Evolutionary conservation across 768 basidiomycete species (phyloP).

Genomic region (Cantharellus anzutake): DNA sequence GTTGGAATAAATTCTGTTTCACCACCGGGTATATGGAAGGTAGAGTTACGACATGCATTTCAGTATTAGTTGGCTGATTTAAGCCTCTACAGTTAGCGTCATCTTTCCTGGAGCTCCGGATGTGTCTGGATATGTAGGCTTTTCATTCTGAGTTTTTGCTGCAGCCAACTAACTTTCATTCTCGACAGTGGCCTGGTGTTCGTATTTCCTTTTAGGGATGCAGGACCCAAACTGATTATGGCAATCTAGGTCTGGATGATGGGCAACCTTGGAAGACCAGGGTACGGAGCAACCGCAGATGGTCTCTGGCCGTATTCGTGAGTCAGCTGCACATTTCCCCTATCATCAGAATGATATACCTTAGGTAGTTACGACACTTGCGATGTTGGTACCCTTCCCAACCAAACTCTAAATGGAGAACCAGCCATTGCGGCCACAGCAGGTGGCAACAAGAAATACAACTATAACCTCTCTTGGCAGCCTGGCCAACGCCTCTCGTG

Average conservation of each 20-base stretch:
- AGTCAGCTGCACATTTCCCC: slow-evolving; percentile 11
- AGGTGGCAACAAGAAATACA: slow-evolving; percentile 37
- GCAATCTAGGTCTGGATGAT: slow-evolving; percentile 44
- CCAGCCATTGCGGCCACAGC: slow-evolving; percentile 38
- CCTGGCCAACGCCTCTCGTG: slow-evolving; percentile 66
- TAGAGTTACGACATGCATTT: slow-evolving; percentile 3
- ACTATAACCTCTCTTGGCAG: slow-evolving; percentile 43
- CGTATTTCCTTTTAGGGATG: not conserved
- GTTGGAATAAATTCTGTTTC: slow-evolving; percentile 72
- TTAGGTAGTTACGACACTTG: slow-evolving; percentile 26
- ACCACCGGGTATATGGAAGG: slow-evolving; percentile 43
- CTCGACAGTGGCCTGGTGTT: slow-evolving; percentile 47
- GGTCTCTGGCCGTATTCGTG: slow-evolving; percentile 73
- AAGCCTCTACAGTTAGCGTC: slow-evolving; percentile 22
- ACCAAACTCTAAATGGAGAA: slow-evolving; percentile 24
- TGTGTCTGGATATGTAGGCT: slow-evolving; percentile 27
- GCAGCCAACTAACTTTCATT: not conserved
- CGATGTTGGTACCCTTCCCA: slow-evolving; percentile 38
- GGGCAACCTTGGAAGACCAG: slow-evolving; percentile 73
- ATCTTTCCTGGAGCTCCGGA: slow-evolving; percentile 39
- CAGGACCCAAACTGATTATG: too few relatives aligned
- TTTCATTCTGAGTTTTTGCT: not conserved
- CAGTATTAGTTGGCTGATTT: not conserved
- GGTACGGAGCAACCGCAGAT: slow-evolving; percentile 61
- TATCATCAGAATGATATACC: not conserved